phyloP scores from a whole-genome alignment of 2,329 filamentous ascomycete genomes.

The Cladophialophora carrionii region DNA sequence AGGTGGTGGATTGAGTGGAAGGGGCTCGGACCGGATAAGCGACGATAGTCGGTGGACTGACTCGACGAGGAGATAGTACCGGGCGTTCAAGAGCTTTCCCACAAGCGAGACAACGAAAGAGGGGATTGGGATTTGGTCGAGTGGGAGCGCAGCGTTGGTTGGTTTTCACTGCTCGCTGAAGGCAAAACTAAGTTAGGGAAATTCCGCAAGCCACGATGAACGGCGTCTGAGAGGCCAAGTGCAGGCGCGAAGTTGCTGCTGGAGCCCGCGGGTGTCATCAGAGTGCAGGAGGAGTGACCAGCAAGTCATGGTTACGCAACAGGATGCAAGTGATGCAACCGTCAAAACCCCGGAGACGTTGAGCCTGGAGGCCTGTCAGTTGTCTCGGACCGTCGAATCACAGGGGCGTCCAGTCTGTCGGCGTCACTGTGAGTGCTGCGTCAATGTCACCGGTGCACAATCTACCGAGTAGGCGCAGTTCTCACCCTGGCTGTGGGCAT shows the following conservation, averaged over 20 bases:
- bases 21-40: neutral
- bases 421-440: neutral
- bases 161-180: neutral
- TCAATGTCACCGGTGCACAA: too few relatives aligned
- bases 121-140: neutral
- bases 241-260: too few relatives aligned
- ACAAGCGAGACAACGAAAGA: neutral
- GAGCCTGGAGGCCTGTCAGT: neutral
- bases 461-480: neutral
- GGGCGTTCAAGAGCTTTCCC: neutral
- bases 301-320: neutral
- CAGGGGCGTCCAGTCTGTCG: conserved; percentile 1
- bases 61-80: neutral
- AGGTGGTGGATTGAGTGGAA: neutral
- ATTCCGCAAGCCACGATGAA: neutral
- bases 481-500: neutral
- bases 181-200: neutral
- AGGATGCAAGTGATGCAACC: neutral
- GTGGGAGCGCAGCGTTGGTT: neutral
- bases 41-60: neutral
- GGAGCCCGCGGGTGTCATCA: neutral
- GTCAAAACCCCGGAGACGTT: neutral
- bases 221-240: too few relatives aligned
- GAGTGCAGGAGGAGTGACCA: neutral
- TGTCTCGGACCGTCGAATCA: conserved; percentile 1